phyloP scores from a whole-genome alignment of 1,139 yeast species.

The Nakaseomyces nivariensis region DNA sequence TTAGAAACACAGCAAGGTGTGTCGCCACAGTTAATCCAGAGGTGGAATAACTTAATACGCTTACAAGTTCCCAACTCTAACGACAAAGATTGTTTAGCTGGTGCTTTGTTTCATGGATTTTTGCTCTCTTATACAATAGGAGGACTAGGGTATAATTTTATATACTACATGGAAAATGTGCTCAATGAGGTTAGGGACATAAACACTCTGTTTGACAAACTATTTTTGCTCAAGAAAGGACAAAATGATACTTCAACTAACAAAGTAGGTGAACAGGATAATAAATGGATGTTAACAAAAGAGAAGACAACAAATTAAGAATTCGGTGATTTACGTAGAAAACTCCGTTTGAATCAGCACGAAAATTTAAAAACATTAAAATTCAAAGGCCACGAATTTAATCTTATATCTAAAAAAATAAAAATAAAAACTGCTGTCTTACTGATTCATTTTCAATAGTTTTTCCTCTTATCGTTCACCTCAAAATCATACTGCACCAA shows the following conservation, averaged over 20 bases:
- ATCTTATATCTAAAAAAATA: too few relatives aligned
- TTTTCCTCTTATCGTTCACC: not conserved
- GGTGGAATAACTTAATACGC: not conserved
- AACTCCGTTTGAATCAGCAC: too few relatives aligned
- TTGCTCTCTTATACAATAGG: conserved; percentile 1
- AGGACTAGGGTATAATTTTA: not conserved
- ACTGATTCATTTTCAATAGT: too few relatives aligned
- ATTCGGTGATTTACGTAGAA: too few relatives aligned
- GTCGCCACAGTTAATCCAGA: not conserved
- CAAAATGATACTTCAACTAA: not conserved
- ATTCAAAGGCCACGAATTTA: too few relatives aligned
- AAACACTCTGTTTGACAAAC: not conserved
- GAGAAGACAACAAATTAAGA: not conserved
- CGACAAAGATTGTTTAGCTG: not conserved
- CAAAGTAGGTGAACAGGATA: not conserved
- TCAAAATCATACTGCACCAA: not conserved
- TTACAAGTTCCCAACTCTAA: not conserved
- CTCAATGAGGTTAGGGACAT: not conserved
- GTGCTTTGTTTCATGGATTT: not conserved
- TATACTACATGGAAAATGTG: not conserved
- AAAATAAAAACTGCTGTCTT: too few relatives aligned
- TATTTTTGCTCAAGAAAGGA: not conserved
- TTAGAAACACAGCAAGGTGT: not conserved
- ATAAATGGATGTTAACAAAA: not conserved
- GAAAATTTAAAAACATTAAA: too few relatives aligned